Evolutionary conservation across 495 filamentous ascomycete species (phyloP).

Genomic region (Aspergillus sclerotioniger): DNA sequence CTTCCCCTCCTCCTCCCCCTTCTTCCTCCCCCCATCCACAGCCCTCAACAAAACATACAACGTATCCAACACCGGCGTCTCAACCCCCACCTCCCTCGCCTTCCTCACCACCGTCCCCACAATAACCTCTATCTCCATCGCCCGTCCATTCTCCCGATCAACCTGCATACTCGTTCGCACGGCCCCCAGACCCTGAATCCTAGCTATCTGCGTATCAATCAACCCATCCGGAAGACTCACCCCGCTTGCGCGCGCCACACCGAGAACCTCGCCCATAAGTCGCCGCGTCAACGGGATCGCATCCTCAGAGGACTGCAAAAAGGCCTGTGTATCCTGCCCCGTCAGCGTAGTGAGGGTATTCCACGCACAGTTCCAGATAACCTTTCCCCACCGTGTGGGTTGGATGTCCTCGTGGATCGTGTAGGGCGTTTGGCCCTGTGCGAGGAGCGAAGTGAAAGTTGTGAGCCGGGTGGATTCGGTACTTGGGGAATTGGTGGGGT

Average conservation of each 20-base stretch:
- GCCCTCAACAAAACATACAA: conserved; percentile 44
- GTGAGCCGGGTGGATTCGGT: conserved; percentile 33
- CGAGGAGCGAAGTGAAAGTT: conserved; percentile 38
- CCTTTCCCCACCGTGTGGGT: conserved; percentile 50
- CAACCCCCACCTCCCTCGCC: conserved; percentile 46
- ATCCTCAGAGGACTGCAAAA: conserved; percentile 43
- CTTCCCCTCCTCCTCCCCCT: background rate
- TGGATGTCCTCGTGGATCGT: conserved; percentile 43
- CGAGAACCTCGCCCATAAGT: conserved; percentile 51
- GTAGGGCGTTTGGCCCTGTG: conserved; percentile 37
- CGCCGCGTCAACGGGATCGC: conserved; percentile 40
- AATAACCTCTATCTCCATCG: conserved; percentile 57
- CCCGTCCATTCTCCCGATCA: conserved; percentile 47
- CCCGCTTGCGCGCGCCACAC: conserved; percentile 42
- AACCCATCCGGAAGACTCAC: conserved; percentile 41
- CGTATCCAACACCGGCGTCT: conserved; percentile 46
- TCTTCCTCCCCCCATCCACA: conserved; percentile 24
- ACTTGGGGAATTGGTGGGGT: conserved; percentile 21
- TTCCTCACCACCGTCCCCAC: conserved; percentile 51
- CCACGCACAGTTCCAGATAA: conserved; percentile 56
- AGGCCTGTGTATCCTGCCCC: conserved; percentile 46
- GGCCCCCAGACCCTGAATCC: conserved; percentile 39
- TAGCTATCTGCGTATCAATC: conserved; percentile 40
- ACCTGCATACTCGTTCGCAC: conserved; percentile 56
- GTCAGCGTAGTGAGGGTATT: conserved; percentile 53